phyloP scores from a whole-genome alignment of 495 filamentous ascomycete species.

The Annulohypoxylon moriforme region DNA sequence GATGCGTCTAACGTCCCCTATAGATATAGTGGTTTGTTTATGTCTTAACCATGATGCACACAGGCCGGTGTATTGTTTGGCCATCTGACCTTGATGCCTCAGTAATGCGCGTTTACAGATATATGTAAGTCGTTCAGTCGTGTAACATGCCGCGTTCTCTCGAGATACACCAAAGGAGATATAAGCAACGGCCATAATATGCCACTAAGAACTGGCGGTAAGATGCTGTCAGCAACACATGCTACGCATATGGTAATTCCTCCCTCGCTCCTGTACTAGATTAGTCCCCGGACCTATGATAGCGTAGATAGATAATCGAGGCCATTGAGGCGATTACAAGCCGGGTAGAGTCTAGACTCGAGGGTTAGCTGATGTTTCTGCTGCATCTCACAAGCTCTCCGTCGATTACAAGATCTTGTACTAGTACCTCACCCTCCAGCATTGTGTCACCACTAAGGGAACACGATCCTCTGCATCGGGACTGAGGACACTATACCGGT shows the following conservation, averaged over 20 bases:
- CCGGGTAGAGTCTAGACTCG: slow-evolving; percentile 20
- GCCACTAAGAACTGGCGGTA: not conserved
- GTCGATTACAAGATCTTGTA: slow-evolving; percentile 41
- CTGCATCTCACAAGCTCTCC: slow-evolving; percentile 27
- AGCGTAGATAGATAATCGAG: slow-evolving; percentile 6
- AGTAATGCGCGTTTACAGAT: slow-evolving; percentile 13
- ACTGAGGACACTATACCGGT: slow-evolving; percentile 37
- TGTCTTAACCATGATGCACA: slow-evolving; percentile 34
- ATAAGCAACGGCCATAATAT: slow-evolving; percentile 6
- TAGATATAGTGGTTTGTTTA: slow-evolving; percentile 20
- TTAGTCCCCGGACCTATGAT: slow-evolving; percentile 5
- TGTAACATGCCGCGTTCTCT: slow-evolving; percentile 27
- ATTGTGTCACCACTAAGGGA: slow-evolving; percentile 39
- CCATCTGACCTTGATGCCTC: slow-evolving; percentile 5
- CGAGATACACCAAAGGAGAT: slow-evolving; percentile 10
- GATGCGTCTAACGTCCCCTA: slow-evolving; percentile 16
- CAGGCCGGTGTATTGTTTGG: slow-evolving; percentile 29
- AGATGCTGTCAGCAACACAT: slow-evolving; percentile 19
- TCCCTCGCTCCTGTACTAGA: slow-evolving; percentile 7
- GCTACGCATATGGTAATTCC: slow-evolving; percentile 14
- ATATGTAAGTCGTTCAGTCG: slow-evolving; percentile 21
- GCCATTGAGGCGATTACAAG: slow-evolving; percentile 25
- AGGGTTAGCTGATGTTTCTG: slow-evolving; percentile 13
- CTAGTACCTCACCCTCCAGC: slow-evolving; percentile 33
- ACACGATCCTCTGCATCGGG: slow-evolving; percentile 44